Evolutionary conservation across 192 early-diverging fungal genomes (phyloP).

Genomic region (Podila horticola): DNA sequence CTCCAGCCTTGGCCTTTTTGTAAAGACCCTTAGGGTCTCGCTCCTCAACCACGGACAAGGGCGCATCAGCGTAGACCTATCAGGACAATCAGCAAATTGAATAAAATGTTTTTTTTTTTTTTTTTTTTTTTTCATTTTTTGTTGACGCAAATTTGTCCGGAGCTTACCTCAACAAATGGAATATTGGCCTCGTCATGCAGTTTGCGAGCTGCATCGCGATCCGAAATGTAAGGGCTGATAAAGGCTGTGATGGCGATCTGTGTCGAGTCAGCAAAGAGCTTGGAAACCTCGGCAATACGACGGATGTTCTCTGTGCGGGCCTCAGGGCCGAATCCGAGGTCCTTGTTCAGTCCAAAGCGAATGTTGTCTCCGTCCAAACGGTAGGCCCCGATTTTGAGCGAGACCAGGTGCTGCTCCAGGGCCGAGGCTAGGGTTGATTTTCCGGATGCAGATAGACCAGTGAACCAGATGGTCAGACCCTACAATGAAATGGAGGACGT

Average conservation of each 20-base stretch:
- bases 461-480: conserved; percentile 94
- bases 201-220: conserved; percentile 83
- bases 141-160: neutral
- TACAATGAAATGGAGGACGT: conserved; percentile 12
- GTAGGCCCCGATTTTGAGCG: conserved; percentile 79
- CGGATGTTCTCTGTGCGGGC: conserved; percentile 97
- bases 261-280: conserved; percentile 92
- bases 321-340: conserved; percentile 89
- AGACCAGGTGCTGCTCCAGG: conserved; percentile 88
- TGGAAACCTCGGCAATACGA: conserved; percentile 90
- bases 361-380: conserved; percentile 97
- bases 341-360: conserved; percentile 97
- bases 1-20: conserved; percentile 93
- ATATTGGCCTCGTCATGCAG: conserved; percentile 80
- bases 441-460: conserved; percentile 93
- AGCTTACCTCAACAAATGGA: conserved; percentile 80
- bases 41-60: conserved; percentile 86
- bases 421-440: conserved; percentile 94
- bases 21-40: conserved; percentile 97
- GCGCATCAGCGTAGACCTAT: conserved; percentile 85
- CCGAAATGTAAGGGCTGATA: conserved; percentile 87
- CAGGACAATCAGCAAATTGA: neutral
- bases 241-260: conserved; percentile 88
- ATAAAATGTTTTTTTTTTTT: neutral
- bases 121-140: neutral